Conservation (phyloP, 192 early-diverging fungal species). For the Coemansia sp. region DNA sequence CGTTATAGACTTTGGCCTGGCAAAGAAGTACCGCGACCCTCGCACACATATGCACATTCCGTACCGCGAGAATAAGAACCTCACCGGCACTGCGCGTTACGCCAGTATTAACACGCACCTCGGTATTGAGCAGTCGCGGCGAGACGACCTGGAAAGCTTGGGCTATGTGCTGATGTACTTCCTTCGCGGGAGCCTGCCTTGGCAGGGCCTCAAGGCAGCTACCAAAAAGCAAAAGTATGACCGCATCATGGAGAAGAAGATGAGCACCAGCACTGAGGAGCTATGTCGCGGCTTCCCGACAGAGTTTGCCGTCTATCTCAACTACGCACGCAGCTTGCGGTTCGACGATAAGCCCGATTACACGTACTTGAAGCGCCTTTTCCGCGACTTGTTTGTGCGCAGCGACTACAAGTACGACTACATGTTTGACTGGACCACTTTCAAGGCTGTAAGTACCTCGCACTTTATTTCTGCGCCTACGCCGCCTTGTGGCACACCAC, state of each 20-base stretch:
- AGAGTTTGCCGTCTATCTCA: slow-evolving; percentile 86
- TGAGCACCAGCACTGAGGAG: slow-evolving; percentile 79
- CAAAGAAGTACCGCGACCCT: slow-evolving; percentile 85
- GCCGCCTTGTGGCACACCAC: neutral
- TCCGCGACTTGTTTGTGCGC: slow-evolving; percentile 80
- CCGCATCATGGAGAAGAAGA: slow-evolving; percentile 92
- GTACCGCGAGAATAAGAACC: slow-evolving; percentile 89
- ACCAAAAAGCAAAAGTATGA: slow-evolving; percentile 95
- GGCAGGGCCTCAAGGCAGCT: slow-evolving; percentile 88
- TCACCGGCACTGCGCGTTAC: slow-evolving; percentile 90
- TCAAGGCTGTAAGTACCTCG: slow-evolving; percentile 44
- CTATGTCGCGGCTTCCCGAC: slow-evolving; percentile 80
- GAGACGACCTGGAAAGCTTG: slow-evolving; percentile 88
- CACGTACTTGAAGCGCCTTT: slow-evolving; percentile 81
- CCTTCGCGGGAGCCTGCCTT: slow-evolving; percentile 83
- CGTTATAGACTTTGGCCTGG: slow-evolving; percentile 89
- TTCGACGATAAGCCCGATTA: slow-evolving; percentile 95
- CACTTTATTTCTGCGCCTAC: no score
- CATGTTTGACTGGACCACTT: slow-evolving; percentile 86
- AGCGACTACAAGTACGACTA: slow-evolving; percentile 85
- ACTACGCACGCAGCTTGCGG: slow-evolving; percentile 79
- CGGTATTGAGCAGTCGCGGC: slow-evolving; percentile 83
- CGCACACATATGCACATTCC: slow-evolving; percentile 85
- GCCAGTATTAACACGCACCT: slow-evolving; percentile 89
- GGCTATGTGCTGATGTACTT: slow-evolving; percentile 93